These are phyloP conservation scores for Nemophila menziesii DNA, from an alignment of 257 asterid species.

Conservation along the genomic window DNA sequence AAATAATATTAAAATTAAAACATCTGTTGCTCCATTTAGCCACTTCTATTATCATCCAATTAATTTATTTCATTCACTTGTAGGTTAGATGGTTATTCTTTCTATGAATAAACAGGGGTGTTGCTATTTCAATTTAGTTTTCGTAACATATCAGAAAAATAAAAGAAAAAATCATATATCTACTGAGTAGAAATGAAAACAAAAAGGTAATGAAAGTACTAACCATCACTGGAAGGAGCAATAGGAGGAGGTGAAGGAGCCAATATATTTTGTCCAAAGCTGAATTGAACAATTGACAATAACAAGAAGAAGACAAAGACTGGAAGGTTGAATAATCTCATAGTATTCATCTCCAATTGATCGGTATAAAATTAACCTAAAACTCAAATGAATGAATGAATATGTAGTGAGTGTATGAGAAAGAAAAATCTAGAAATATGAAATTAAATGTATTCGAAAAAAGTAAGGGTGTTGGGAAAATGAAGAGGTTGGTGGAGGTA, in stretches of 20 bases:
- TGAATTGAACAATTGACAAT: constrained; percentile 15
- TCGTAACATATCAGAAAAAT: too few relatives aligned
- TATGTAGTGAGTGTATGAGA: not conserved
- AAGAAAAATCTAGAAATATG: not conserved
- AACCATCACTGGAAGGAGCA: constrained; percentile 33
- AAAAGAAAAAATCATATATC: not conserved
- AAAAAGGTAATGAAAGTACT: constrained; percentile 6
- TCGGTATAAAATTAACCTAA: not conserved
- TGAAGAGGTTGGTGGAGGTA: not conserved
- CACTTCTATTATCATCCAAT: too few relatives aligned
- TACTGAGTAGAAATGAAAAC: not conserved
- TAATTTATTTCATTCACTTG: too few relatives aligned
- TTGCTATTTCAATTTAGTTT: too few relatives aligned
- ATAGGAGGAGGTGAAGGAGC: constrained; percentile 36
- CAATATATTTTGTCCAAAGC: constrained; percentile 25
- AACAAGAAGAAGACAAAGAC: constrained; percentile 19
- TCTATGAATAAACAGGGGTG: too few relatives aligned
- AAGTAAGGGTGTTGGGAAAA: not conserved
- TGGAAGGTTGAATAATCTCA: constrained; percentile 16
- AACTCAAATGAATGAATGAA: not conserved
- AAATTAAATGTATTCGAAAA: too few relatives aligned
- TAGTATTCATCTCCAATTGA: constrained; percentile 17
- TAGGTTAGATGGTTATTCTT: too few relatives aligned
- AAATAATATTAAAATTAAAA: not conserved
- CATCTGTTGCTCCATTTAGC: too few relatives aligned